phyloP scores from a whole-genome alignment of 139 green algal genomes.

The Parachlorella kessleri region DNA sequence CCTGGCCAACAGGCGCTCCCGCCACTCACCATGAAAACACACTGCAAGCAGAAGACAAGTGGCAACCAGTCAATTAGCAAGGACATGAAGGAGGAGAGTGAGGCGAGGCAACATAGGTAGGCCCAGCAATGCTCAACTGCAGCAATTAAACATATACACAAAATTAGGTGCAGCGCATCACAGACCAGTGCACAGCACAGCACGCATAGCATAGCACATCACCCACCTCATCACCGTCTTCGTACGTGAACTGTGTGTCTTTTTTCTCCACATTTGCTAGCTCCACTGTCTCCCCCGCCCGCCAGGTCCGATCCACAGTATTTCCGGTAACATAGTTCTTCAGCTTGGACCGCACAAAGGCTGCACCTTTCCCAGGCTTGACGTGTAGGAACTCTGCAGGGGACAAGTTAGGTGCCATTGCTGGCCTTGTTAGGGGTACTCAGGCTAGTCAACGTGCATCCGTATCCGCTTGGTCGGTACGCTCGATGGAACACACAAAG shows the following conservation, averaged over 20 bases:
- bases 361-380: conserved; percentile 97
- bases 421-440: no score
- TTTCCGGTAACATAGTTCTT: conserved; percentile 94
- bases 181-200: neutral
- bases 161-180: no score
- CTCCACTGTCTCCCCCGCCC: conserved; percentile 88
- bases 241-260: conserved; percentile 88
- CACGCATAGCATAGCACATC: neutral
- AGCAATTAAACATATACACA: neutral
- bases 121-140: neutral
- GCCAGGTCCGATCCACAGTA: conserved; percentile 92
- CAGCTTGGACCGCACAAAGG: conserved; percentile 98
- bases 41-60: no score
- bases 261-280: conserved; percentile 72
- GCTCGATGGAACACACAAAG: no score
- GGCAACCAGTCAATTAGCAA: no score
- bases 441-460: no score
- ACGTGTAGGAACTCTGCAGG: conserved; percentile 97
- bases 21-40: neutral
- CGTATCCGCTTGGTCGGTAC: no score
- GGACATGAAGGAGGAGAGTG: no score
- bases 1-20: no score
- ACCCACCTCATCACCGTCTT: conserved; percentile 64
- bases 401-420: no score
- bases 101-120: neutral